A percentile compares a stretch with the other conserved stretches of the same genome.
These are phyloP conservation scores for Fusarium udum DNA, from an alignment of 2,329 filamentous ascomycete genomes.

Conservation along the genomic window DNA sequence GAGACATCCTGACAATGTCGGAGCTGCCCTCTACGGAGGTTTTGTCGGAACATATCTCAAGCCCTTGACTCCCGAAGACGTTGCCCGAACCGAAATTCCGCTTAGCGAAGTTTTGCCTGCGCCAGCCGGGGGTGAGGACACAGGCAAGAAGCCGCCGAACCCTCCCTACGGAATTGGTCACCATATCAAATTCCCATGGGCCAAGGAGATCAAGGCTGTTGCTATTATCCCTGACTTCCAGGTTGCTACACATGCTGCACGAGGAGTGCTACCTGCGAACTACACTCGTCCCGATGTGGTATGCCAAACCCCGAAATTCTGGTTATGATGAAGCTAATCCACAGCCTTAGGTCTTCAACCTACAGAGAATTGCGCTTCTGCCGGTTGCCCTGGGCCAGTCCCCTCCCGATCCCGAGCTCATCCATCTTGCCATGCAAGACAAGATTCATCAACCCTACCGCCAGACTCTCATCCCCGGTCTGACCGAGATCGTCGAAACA, in stretches of 20 bases:
- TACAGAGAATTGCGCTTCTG: constrained; percentile 91
- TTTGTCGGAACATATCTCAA: constrained; percentile 98
- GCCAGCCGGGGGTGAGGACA: constrained; percentile 90
- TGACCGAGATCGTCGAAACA: constrained; percentile 88
- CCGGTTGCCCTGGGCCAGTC: constrained; percentile 89
- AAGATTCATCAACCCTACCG: constrained; percentile 98
- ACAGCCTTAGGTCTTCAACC: constrained; percentile 80
- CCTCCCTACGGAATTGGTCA: constrained; percentile 94
- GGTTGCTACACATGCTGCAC: constrained; percentile 91
- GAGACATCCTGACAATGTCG: constrained; percentile 93
- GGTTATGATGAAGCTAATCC: constrained; percentile 16
- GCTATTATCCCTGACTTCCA: constrained; percentile 97
- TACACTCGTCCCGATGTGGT: constrained; percentile 88
- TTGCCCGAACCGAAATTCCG: constrained; percentile 91
- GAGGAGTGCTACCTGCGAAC: constrained; percentile 81
- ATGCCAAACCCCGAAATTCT: constrained; percentile 37
- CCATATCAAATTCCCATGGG: constrained; percentile 95
- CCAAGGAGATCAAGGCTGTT: constrained; percentile 93
- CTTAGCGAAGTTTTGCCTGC: constrained; percentile 91
- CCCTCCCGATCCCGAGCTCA: constrained; percentile 90
- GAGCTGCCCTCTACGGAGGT: constrained; percentile 92
- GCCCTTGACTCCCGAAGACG: constrained; percentile 87
- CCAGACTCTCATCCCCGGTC: constrained; percentile 87
- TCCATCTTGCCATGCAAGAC: constrained; percentile 98
- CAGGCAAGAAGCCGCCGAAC: constrained; percentile 83